Percentiles rank a stretch among this genome's conserved stretches.
phyloP scores from a whole-genome alignment of 2,329 filamentous ascomycete species.

The Alternaria viburni region DNA sequence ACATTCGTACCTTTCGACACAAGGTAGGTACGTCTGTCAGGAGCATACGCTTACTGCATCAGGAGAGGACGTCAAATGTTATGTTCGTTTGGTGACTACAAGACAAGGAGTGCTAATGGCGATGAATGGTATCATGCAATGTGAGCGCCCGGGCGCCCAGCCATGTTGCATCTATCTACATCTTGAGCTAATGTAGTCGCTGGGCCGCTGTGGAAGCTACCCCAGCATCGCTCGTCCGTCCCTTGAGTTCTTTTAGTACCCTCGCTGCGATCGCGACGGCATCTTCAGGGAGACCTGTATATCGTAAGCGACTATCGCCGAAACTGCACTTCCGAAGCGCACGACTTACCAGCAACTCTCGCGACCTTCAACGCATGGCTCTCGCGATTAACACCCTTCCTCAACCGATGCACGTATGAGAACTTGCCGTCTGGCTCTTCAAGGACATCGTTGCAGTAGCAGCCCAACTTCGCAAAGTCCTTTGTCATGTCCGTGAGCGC shows the following conservation, averaged over 20 bases:
- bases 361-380: conserved; percentile 98
- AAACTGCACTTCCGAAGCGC: neutral
- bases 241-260: conserved; percentile 56
- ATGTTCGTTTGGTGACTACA: neutral
- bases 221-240: neutral
- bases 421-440: conserved; percentile 72
- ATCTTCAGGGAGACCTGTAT: conserved; percentile 68
- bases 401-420: conserved; percentile 83
- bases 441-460: conserved; percentile 88
- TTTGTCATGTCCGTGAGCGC: conserved; percentile 76
- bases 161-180: neutral
- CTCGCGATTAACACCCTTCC: conserved; percentile 79
- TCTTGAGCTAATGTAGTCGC: neutral
- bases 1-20: neutral
- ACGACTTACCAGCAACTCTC: conserved; percentile 68
- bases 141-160: rapidly evolving
- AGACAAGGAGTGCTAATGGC: rapidly evolving
- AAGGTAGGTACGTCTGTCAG: neutral
- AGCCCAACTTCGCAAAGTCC: conserved; percentile 65
- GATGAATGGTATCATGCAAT: neutral
- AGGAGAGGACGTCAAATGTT: neutral
- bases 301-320: conserved; percentile 5
- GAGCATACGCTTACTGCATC: neutral
- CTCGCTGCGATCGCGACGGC: conserved; percentile 71
- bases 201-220: neutral